Evolutionary conservation across 2,329 filamentous ascomycete genomes (phyloP), one percentile per base, ranked within the genome.

Genomic region (Colletotrichum orchidophilum): DNA sequence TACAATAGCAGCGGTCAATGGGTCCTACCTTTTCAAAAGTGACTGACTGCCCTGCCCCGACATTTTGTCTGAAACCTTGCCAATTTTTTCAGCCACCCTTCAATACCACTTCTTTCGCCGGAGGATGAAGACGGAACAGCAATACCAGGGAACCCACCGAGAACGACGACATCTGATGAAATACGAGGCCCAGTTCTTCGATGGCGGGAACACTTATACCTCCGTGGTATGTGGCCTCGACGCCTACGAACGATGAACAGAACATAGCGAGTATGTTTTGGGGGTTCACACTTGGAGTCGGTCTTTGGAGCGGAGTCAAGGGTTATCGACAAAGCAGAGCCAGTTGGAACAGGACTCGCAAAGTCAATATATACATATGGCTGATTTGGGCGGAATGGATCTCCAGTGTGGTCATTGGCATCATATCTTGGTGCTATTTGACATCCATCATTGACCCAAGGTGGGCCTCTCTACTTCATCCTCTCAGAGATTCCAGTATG

Each of bases 321-420:
- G 80, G 77, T 8, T 75, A 76, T 27, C 77, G 77, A 63, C 83
- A 84, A 71, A 82, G 81, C 3, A 73, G 75, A 50, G 68, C 73
- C 27, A 77, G 80, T 60, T 78, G 75, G 67, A 76, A 74, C 39
- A 76, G 80, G 54, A 79, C 78, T 68, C 75, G 77, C 31, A 76
- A 77, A 12, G 74, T 80, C 46, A 81, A 78, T 24, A 73, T 77
- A 5, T 85, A 84, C 64, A 76, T 84, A 46, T 75, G 78, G 66
- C 76, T 84, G 74, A 80, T 85, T 53, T 85, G 83, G 83, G 61
- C 78, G 24, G 82, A 84, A 70, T 75, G 82, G 54, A 49, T 79
- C 11, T 75, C 80, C 2, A 82, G 78, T 71, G 74, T 78, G 8
- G 70, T 77, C 9, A 81, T 83, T 55, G 78, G 78, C 26, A 75